Evolutionary conservation across 192 early-diverging fungal genomes (phyloP).

Genomic region (Dimargaris verticillata): DNA sequence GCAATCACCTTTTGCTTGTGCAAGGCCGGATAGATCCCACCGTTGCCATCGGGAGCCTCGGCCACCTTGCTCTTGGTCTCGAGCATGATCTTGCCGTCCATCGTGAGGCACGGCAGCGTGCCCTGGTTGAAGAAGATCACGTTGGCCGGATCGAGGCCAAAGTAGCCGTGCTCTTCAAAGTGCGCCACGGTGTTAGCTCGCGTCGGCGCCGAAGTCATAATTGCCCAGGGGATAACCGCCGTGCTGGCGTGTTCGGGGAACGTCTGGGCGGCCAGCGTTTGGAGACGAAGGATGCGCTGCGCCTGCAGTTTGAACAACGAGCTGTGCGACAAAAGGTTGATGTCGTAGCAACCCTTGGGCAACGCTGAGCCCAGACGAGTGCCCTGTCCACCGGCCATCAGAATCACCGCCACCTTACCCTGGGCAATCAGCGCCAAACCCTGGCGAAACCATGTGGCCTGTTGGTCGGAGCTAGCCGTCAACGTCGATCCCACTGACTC

Average conservation of each 20-base stretch:
- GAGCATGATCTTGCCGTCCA: conserved; percentile 87
- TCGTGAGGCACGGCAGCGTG: conserved; percentile 79
- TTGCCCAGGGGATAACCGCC: conserved; percentile 82
- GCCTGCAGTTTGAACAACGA: conserved; percentile 88
- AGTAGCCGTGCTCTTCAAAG: conserved; percentile 71
- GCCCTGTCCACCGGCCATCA: conserved; percentile 85
- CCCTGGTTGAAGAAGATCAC: conserved; percentile 95
- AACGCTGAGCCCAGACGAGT: conserved; percentile 62
- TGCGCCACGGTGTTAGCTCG: conserved; percentile 52
- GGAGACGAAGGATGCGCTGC: conserved; percentile 75
- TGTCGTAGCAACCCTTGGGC: conserved; percentile 93
- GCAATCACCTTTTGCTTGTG: conserved; percentile 62
- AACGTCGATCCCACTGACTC: conserved; percentile 48
- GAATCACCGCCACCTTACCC: conserved; percentile 84
- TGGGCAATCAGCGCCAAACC: conserved; percentile 67
- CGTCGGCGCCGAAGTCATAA: conserved; percentile 97
- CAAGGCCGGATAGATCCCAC: conserved; percentile 91
- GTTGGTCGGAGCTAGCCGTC: conserved; percentile 23
- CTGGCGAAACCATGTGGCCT: conserved; percentile 49
- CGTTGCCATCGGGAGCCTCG: conserved; percentile 78
- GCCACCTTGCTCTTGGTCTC: conserved; percentile 61
- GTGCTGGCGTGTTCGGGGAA: conserved; percentile 25
- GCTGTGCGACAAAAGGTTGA: conserved; percentile 73
- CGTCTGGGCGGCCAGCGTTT: conserved; percentile 41
- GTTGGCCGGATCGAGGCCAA: conserved; percentile 71